phyloP scores from a whole-genome alignment of 306 rosid species.

The Sphenostylis stenocarpa region DNA sequence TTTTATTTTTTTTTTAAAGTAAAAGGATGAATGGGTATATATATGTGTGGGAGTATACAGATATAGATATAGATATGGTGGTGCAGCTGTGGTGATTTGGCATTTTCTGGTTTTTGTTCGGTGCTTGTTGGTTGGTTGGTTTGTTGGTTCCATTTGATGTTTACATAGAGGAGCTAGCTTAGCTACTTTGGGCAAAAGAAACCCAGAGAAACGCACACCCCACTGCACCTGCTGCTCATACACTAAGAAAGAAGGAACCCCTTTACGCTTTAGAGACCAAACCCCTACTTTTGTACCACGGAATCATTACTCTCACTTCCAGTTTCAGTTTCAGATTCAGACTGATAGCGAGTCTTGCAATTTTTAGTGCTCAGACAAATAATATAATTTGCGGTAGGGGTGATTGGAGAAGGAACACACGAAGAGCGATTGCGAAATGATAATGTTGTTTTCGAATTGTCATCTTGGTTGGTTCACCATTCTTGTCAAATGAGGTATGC shows the following conservation, averaged over 20 bases:
- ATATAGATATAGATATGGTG: constrained; percentile 45
- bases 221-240: background rate
- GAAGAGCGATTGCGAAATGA: background rate
- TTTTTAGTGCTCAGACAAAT: background rate
- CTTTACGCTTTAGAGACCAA: background rate
- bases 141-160: constrained; percentile 26
- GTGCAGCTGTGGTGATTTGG: constrained; percentile 42
- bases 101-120: constrained; percentile 45
- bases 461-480: constrained; percentile 25
- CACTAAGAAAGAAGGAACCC: background rate
- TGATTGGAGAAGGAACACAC: background rate
- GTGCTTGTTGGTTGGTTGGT: constrained; percentile 46
- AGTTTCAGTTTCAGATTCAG: background rate
- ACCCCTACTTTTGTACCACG: constrained; percentile 26
- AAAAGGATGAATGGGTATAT: background rate
- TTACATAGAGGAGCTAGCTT: constrained; percentile 20
- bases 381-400: background rate
- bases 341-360: constrained; percentile 24
- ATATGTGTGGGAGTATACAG: background rate
- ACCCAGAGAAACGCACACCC: background rate
- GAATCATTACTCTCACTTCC: constrained; percentile 14
- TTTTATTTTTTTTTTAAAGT: no score
- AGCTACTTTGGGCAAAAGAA: constrained; percentile 39
- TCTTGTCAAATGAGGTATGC: constrained; percentile 42
- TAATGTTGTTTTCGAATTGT: background rate